These are phyloP conservation scores for Spergularia bocconei DNA, from an alignment of 148 eudicot genomes.

Conservation along the genomic window DNA sequence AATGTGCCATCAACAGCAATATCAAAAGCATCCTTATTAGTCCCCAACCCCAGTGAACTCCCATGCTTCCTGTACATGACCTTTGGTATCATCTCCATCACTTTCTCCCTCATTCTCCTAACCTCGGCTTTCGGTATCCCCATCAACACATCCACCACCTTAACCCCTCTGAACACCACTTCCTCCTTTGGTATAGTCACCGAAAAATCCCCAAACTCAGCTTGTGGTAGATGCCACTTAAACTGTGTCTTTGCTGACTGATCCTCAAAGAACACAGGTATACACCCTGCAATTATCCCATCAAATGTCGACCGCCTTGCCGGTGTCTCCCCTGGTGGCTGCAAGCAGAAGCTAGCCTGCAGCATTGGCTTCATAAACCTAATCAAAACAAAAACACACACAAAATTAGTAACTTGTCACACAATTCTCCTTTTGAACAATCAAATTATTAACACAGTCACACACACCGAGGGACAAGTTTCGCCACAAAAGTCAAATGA, in stretches of 20 bases:
- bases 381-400: background rate
- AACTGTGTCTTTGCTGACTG: slow-evolving; percentile 65
- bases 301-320: slow-evolving; percentile 82
- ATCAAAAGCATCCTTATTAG: slow-evolving; percentile 85
- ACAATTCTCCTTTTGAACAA: too few relatives aligned
- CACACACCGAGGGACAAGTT: too few relatives aligned
- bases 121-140: slow-evolving; percentile 59
- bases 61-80: slow-evolving; percentile 85
- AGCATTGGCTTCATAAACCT: slow-evolving; percentile 82
- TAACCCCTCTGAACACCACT: slow-evolving; percentile 79
- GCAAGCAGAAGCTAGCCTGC: slow-evolving; percentile 72
- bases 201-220: slow-evolving; percentile 55
- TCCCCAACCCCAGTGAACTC: slow-evolving; percentile 80
- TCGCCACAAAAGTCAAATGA: too few relatives aligned
- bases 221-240: slow-evolving; percentile 70
- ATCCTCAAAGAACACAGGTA: slow-evolving; percentile 93
- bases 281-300: slow-evolving; percentile 75
- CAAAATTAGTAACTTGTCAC: background rate
- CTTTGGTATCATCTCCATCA: slow-evolving; percentile 68
- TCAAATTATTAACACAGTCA: too few relatives aligned
- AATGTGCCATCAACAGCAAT: slow-evolving; percentile 77
- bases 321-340: slow-evolving; percentile 94
- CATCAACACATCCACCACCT: slow-evolving; percentile 66
- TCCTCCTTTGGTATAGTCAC: slow-evolving; percentile 81
- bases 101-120: slow-evolving; percentile 79